Conservation (phyloP, 1,139 yeast genomes). For the Magnusiomyces tetraspermus region DNA sequence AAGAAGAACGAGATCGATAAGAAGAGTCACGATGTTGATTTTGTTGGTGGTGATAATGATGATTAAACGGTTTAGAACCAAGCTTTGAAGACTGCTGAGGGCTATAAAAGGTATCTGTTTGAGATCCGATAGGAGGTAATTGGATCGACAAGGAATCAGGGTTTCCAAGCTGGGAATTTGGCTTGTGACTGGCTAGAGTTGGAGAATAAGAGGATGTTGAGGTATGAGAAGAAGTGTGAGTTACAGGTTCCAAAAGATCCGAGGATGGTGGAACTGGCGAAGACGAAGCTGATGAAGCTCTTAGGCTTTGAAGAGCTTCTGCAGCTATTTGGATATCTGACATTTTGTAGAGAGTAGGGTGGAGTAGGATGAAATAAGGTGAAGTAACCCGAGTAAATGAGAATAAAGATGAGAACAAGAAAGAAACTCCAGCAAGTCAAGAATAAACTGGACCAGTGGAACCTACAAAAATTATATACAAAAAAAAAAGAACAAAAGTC, state of each 20-base stretch:
- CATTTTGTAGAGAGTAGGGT: background rate
- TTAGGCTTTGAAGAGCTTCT: constrained; percentile 15
- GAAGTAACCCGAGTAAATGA: background rate
- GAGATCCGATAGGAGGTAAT: background rate
- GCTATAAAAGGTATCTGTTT: background rate
- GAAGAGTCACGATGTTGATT: constrained; percentile 10
- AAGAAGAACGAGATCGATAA: constrained; percentile 11
- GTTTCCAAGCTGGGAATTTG: background rate
- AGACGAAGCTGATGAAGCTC: constrained; percentile 4
- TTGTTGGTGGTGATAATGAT: background rate
- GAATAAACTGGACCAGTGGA: too few species aligned
- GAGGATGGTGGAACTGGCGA: background rate
- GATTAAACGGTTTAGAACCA: background rate
- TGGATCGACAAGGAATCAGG: background rate
- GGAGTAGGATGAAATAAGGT: background rate
- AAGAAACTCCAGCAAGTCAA: too few species aligned
- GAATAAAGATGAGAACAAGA: too few species aligned
- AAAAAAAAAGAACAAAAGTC: too few species aligned
- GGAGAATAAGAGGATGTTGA: background rate
- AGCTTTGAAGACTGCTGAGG: too few species aligned
- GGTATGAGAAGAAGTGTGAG: background rate
- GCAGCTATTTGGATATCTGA: constrained; percentile 14
- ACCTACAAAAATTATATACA: too few species aligned
- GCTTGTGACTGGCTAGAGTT: background rate
- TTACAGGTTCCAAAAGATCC: background rate